Conservation (phyloP, 2,329 filamentous ascomycete genomes). For the Phaeosphaeriaceae sp. region DNA sequence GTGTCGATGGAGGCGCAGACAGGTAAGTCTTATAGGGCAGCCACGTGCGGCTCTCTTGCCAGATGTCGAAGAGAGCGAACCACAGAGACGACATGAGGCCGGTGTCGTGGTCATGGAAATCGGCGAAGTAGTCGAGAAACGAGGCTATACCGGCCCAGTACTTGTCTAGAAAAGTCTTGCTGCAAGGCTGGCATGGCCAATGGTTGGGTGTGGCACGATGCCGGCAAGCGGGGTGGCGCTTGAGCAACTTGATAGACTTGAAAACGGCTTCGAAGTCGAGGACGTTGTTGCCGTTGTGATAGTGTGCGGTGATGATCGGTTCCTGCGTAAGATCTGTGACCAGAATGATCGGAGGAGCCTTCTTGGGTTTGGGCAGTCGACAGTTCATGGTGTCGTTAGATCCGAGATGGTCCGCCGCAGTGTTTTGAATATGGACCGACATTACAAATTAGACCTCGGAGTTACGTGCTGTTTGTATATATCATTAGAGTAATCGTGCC, state of each 20-base stretch:
- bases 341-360: conserved; percentile 14
- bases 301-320: conserved; percentile 16
- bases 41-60: conserved; percentile 18
- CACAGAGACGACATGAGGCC: conserved; percentile 32
- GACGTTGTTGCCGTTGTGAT: conserved; percentile 20
- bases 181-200: conserved; percentile 16
- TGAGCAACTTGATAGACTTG: conserved; percentile 17
- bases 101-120: conserved; percentile 31
- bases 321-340: conserved; percentile 15
- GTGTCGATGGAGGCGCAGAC: not conserved
- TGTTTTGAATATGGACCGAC: not conserved
- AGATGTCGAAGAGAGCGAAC: conserved; percentile 35
- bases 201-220: not conserved
- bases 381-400: not conserved
- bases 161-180: conserved; percentile 2
- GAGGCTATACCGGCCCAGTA: conserved; percentile 26
- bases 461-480: not conserved
- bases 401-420: not conserved
- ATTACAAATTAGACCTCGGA: not conserved
- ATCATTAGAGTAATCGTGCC: not conserved
- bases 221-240: conserved; percentile 2
- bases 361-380: not conserved
- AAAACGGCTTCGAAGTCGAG: conserved; percentile 24
- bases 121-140: conserved; percentile 41
- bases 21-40: not conserved